Evolutionary conservation across 140 eudicot species (phyloP), one percentile per base, ranked within the genome.

Genomic region (Erigeron philadelphicus): DNA sequence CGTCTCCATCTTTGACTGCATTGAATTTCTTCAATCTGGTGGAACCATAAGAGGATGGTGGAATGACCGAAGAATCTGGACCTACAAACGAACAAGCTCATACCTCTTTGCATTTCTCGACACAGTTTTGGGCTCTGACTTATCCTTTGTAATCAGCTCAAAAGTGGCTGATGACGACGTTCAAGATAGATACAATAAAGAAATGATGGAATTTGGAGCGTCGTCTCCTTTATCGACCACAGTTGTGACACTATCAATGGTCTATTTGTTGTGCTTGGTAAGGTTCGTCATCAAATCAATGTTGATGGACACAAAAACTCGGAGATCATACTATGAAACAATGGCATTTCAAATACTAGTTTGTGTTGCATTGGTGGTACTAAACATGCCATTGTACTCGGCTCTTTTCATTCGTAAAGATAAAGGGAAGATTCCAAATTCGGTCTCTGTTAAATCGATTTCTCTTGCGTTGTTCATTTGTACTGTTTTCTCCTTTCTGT

Each of bases 41-140:
- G 96, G 97, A 46, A 91, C 95, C 75, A 53, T 80, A 25, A 53
- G 63, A 19, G 95, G 87, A 17, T 91, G 96, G 97, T 91, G 97
- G 96, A 91, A 91, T 56, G 95, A 82, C 61, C 86, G 81, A 23
- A 84, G 96, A 61, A 78, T 91, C 15, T 88, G 96, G 97, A 83
- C 88, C 41, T 88, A 91, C 85, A 91, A 82, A 58, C 82, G 96
- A 68, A 80, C 86, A 19, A 82, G 79, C 60, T 86, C 96, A 1
- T 86, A 88, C 64, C 80, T 88, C 46, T 88, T 86, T 44, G 90
- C 95, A 61, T 66, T 77, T 11, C 59, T 82, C 5, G 96, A 91
- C 66, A 80, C 87, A 52, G 74, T 88, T 19, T 59, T 80, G 50
- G 80, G 85, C 16, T 84, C 97, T 0, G 71, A 80, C n/a, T 66